Evolutionary conservation across 768 basidiomycete species (phyloP).

Genomic region (Leucosporidium scottii): DNA sequence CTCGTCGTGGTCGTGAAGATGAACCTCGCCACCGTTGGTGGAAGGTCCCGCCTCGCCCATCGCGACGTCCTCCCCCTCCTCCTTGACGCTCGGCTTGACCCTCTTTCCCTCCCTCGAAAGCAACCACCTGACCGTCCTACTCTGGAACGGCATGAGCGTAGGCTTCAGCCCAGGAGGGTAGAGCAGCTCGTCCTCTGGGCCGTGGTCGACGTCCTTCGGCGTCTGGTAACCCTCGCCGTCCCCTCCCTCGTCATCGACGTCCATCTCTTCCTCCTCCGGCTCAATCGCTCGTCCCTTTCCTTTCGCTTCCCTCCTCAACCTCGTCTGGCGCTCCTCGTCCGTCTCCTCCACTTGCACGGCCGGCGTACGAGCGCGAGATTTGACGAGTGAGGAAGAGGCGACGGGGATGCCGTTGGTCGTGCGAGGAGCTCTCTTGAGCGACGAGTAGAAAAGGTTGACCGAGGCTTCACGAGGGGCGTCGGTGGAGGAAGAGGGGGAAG

Average conservation of each 20-base stretch:
- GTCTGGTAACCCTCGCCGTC: not conserved
- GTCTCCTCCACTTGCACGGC: not conserved
- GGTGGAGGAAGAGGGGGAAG: accelerated
- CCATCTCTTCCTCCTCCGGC: not conserved
- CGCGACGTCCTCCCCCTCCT: not conserved
- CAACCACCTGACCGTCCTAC: slow-evolving; percentile 40
- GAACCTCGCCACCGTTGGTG: not conserved
- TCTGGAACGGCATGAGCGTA: slow-evolving; percentile 44
- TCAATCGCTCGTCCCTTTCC: slow-evolving; percentile 17
- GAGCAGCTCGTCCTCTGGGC: slow-evolving; percentile 22
- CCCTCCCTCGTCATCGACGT: not conserved
- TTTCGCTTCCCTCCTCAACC: slow-evolving; percentile 8
- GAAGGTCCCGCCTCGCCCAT: not conserved
- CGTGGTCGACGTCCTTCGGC: not conserved
- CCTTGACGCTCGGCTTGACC: not conserved
- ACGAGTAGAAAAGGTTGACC: slow-evolving; percentile 25
- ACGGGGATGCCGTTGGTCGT: slow-evolving; percentile 6
- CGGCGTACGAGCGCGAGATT: not conserved
- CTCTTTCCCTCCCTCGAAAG: slow-evolving; percentile 38
- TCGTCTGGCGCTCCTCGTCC: slow-evolving; percentile 4
- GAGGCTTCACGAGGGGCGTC: not conserved
- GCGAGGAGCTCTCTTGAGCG: slow-evolving; percentile 12
- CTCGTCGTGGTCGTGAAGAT: not conserved
- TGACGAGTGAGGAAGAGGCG: no score
- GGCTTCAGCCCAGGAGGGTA: slow-evolving; percentile 40